Evolutionary conservation across 2,329 filamentous ascomycete genomes (phyloP), one percentile per base, ranked within the genome.

Genomic region (Ascochyta pisi): DNA sequence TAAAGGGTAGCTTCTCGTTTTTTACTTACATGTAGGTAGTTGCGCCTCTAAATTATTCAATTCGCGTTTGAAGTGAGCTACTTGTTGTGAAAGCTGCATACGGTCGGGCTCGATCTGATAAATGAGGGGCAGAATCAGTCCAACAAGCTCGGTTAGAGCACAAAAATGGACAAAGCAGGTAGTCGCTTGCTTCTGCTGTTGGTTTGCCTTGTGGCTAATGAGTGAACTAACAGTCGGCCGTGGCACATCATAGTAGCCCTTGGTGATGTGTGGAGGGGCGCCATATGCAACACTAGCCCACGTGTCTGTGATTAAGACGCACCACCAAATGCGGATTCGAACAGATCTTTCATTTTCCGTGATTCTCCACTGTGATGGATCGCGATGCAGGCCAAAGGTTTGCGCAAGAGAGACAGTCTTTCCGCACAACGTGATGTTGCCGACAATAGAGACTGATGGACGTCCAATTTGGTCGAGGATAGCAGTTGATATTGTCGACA

Each of bases 241-340:
- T 15, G 83, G 82, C 13, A 85, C 83, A 58, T 86, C 82, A 60
- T 84, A 84, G 62, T 84, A 82, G 23, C 78, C 78, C 54, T 80
- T 80, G 3, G 77, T 74, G 10, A 84, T 81, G 45, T 83, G 79
- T 3, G 83, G 81, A 19, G 83, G 83, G 3, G 82, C 80, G 4
- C 83, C 83, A 62, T 85, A 83, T 4, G 81, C 82, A 49, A 84
- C 80, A 61, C 82, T 84, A 50, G 82, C 78, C 82, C 83, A 86
- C 37, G 82, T 78, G 67, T 85, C 83, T 53, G 83, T 82, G 35
- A 85, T 82, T 3, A 85, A 73, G 2, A 84, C 80, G 5, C 80
- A 82, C 83, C 83, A 85, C 81, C 83, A 85, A 3, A 83, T 68
- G 3, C 81, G 79, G 27, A 82, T 80, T 6, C 83, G 77, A 15